phyloP scores from a whole-genome alignment of 1,284 basidiomycete species.

The Cryptococcus sp. region DNA sequence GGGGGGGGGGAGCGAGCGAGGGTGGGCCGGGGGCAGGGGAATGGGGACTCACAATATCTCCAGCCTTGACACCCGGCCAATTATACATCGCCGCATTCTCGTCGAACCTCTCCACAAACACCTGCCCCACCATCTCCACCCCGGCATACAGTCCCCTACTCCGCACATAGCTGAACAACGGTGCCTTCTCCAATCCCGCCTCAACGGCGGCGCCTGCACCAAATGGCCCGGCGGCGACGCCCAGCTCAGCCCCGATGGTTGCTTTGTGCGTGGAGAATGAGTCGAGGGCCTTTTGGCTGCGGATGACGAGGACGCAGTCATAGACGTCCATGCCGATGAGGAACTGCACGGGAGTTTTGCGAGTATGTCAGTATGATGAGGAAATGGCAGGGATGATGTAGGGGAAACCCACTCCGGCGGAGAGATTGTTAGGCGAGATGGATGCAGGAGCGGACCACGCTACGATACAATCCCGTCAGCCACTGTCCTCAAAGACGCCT shows the following conservation, averaged over 20 bases:
- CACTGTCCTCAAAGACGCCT: neutral
- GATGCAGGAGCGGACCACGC: slow-evolving; percentile 55
- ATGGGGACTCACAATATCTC: slow-evolving; percentile 47
- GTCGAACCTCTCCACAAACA: slow-evolving; percentile 50
- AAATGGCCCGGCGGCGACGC: slow-evolving; percentile 54
- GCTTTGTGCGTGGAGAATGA: slow-evolving; percentile 55
- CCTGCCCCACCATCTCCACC: slow-evolving; percentile 53
- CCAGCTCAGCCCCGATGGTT: slow-evolving; percentile 55
- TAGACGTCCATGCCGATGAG: slow-evolving; percentile 53
- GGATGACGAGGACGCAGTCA: slow-evolving; percentile 53
- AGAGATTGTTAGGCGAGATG: slow-evolving; percentile 55
- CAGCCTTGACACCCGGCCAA: slow-evolving; percentile 50
- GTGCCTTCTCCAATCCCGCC: slow-evolving; percentile 50
- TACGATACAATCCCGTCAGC: slow-evolving; percentile 8
- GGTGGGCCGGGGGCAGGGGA: neutral
- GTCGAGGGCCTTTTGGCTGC: slow-evolving; percentile 53
- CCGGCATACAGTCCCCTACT: slow-evolving; percentile 53
- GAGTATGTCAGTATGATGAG: neutral
- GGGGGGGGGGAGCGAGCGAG: neutral
- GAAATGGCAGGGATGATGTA: neutral
- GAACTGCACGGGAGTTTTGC: slow-evolving; percentile 29
- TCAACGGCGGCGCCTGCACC: slow-evolving; percentile 54
- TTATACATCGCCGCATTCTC: slow-evolving; percentile 50
- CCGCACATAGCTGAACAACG: slow-evolving; percentile 51
- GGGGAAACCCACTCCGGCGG: slow-evolving; percentile 41